A percentile compares a stretch with the other conserved stretches of the same genome.
These are phyloP conservation scores for Aureobasidium pullulans DNA, from an alignment of 2,329 filamentous ascomycete species.

Conservation along the genomic window DNA sequence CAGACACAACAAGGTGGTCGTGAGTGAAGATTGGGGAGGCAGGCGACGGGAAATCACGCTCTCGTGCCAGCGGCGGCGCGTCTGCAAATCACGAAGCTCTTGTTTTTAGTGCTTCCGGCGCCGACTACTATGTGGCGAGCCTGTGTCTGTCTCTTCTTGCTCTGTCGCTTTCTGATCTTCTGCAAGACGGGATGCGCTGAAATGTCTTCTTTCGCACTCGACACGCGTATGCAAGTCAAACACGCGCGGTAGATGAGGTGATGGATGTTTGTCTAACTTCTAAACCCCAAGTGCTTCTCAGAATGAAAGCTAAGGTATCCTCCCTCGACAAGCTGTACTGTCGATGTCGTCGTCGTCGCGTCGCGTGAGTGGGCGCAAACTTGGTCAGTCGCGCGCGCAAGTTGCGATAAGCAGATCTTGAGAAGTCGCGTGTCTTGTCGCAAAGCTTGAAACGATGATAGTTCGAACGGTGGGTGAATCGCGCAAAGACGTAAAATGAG, in stretches of 20 bases:
- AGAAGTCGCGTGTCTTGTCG: neutral
- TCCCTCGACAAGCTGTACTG: neutral
- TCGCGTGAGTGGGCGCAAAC: constrained; percentile 6
- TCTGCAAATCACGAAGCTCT: constrained; percentile 3
- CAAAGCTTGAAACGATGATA: neutral
- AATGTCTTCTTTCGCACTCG: neutral
- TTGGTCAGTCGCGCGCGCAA: neutral
- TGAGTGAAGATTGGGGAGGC: neutral
- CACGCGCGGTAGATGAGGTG: constrained; percentile 3
- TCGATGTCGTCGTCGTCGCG: constrained; percentile 1
- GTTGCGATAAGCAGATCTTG: neutral
- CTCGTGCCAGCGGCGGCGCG: constrained; percentile 1
- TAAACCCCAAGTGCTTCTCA: constrained; percentile 1
- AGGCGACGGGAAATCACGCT: constrained; percentile 4
- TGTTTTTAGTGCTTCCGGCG: neutral
- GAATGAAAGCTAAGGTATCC: neutral
- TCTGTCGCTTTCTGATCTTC: neutral
- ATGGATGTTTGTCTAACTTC: constrained; percentile 9
- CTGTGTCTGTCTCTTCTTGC: neutral
- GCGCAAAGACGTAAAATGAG: neutral
- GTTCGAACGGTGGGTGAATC: too few relatives aligned
- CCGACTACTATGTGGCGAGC: constrained; percentile 1
- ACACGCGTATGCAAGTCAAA: constrained; percentile 6
- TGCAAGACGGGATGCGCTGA: neutral
- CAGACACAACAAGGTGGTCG: neutral